Percentiles rank a stretch among this genome's conserved stretches.
phyloP scores from a whole-genome alignment of 75 land plant species.

The Pinus tabuliformis region DNA sequence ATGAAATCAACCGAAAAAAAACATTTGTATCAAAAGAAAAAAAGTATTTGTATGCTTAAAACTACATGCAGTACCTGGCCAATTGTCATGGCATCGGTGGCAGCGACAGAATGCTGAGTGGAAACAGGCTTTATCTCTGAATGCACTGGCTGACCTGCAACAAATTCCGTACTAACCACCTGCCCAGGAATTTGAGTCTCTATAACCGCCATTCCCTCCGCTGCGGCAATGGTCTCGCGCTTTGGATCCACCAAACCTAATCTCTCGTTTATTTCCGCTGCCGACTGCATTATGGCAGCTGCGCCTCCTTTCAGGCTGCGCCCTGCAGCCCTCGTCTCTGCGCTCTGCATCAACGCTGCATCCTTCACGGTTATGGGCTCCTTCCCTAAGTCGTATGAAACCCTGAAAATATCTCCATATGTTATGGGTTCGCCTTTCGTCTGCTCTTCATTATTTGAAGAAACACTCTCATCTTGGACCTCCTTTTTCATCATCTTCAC shows the following conservation, averaged over 20 bases:
- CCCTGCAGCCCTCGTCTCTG: too few relatives aligned
- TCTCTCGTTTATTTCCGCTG: not conserved
- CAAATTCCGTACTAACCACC: constrained; percentile 9
- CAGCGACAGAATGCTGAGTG: constrained; percentile 19
- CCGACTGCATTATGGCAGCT: too few relatives aligned
- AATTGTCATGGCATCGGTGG: constrained; percentile 26
- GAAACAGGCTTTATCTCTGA: constrained; percentile 17
- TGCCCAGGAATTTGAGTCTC: constrained; percentile 27
- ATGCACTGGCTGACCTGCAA: constrained; percentile 21
- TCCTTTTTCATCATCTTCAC: too few relatives aligned
- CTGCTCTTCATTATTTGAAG: not conserved
- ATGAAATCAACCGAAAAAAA: too few relatives aligned
- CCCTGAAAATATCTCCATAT: constrained; percentile 28
- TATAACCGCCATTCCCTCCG: constrained; percentile 5
- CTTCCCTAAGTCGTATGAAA: constrained; percentile 7
- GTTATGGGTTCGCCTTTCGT: constrained; percentile 13
- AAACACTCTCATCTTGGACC: not conserved
- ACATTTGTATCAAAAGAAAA: too few relatives aligned
- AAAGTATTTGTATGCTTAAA: too few relatives aligned
- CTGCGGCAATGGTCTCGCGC: not conserved
- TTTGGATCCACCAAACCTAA: not conserved
- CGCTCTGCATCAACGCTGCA: not conserved
- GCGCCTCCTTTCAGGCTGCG: too few relatives aligned
- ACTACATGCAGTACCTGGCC: constrained; percentile 22
- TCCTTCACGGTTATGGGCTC: constrained; percentile 26